These are phyloP conservation scores for Kwoniella heveanensis DNA, from an alignment of 768 basidiomycete species.

Conservation along the genomic window DNA sequence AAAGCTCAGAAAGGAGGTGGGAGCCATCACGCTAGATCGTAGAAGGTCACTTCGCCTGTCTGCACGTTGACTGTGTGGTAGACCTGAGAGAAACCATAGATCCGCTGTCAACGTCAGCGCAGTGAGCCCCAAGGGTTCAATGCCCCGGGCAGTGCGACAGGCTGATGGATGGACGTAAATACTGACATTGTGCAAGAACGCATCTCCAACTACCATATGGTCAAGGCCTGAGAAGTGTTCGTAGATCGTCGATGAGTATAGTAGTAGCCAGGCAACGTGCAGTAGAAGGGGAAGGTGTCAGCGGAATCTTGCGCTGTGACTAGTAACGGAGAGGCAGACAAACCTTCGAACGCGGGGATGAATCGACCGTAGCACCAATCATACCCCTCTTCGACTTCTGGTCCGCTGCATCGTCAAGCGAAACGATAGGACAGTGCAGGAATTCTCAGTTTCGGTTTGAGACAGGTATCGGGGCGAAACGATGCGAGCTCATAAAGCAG, in stretches of 20 bases:
- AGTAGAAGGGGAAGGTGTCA: too few species aligned
- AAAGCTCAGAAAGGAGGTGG: too few species aligned
- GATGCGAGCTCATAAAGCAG: too few species aligned
- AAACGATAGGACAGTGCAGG: neutral
- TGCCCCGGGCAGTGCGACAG: neutral
- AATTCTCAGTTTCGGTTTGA: too few species aligned
- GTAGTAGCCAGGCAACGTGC: too few species aligned
- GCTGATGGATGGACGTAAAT: neutral
- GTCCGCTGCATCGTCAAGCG: neutral
- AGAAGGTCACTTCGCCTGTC: conserved; percentile 15
- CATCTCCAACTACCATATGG: conserved; percentile 4
- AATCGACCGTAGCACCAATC: conserved; percentile 8
- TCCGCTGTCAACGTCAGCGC: too few species aligned
- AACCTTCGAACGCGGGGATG: conserved; percentile 1
- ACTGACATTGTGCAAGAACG: conserved; percentile 13
- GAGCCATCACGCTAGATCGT: conserved; percentile 8
- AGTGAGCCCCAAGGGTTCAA: too few species aligned
- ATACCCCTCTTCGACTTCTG: neutral
- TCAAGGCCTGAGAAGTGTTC: conserved; percentile 1
- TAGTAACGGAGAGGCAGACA: neutral
- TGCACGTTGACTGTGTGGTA: conserved; percentile 17
- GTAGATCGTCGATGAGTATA: too few species aligned
- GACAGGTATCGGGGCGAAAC: too few species aligned
- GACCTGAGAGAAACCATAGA: neutral
- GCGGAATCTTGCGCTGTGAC: too few species aligned